Conservation (phyloP, 106 monocot genomes). For the Chionographis japonica region DNA sequence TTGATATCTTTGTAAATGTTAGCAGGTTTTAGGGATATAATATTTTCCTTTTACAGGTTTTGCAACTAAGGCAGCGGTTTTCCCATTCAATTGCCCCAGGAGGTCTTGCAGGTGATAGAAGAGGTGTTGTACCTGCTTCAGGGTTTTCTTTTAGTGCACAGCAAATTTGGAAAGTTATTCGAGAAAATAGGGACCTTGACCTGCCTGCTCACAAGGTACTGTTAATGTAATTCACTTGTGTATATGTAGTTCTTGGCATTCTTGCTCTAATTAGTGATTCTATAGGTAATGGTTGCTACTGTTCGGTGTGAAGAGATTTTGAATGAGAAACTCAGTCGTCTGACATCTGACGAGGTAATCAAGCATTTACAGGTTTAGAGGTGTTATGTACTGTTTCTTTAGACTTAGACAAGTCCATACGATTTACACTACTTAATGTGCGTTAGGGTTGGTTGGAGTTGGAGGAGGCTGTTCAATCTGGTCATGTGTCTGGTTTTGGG, state of each 20-base stretch:
- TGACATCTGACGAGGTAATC: slow-evolving; percentile 40
- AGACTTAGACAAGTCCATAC: not conserved
- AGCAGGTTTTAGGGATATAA: not conserved
- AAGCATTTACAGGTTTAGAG: not conserved
- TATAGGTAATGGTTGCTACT: slow-evolving; percentile 59
- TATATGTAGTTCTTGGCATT: too few relatives aligned
- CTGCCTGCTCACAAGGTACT: slow-evolving; percentile 66
- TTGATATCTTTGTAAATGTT: not conserved
- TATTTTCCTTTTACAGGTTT: slow-evolving; percentile 32
- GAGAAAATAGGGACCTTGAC: slow-evolving; percentile 60
- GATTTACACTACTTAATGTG: not conserved
- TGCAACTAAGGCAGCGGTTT: slow-evolving; percentile 44
- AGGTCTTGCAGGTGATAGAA: slow-evolving; percentile 66
- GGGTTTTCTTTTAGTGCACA: slow-evolving; percentile 55
- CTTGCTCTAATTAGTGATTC: not conserved
- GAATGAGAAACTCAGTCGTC: slow-evolving; percentile 37
- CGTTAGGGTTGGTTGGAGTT: slow-evolving; percentile 50
- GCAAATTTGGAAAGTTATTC: slow-evolving; percentile 56
- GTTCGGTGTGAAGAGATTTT: slow-evolving; percentile 61
- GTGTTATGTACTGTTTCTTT: not conserved
- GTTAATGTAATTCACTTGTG: not conserved
- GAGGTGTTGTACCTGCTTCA: slow-evolving; percentile 62
- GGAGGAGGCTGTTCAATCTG: slow-evolving; percentile 41
- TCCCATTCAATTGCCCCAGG: slow-evolving; percentile 49
- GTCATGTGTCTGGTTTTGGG: slow-evolving; percentile 48